Evolutionary conservation across 208 protist species (phyloP).

Genomic region (Entamoeba invadens): DNA sequence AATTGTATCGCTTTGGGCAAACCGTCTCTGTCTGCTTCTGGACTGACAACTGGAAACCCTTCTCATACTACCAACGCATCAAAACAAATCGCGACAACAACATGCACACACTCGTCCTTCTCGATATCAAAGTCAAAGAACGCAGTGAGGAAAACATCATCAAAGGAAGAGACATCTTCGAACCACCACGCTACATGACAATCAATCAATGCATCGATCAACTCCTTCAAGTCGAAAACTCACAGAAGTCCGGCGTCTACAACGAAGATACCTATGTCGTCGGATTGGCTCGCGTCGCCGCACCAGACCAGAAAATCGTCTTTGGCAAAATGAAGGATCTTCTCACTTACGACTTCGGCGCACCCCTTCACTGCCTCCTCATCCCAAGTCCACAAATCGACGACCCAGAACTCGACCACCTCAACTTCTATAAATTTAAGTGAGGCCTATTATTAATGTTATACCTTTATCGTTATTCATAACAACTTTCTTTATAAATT

Average conservation of each 20-base stretch:
- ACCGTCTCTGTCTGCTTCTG: constrained; percentile 82
- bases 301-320: constrained; percentile 64
- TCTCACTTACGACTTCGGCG: constrained; percentile 72
- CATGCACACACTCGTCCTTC: constrained; percentile 83
- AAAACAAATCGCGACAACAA: constrained; percentile 60
- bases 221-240: constrained; percentile 70
- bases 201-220: constrained; percentile 77
- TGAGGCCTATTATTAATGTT: too few species aligned
- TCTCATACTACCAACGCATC: constrained; percentile 85
- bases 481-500: too few species aligned
- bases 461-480: too few species aligned
- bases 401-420: background rate
- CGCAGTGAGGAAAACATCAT: constrained; percentile 74
- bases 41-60: constrained; percentile 80
- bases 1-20: constrained; percentile 93
- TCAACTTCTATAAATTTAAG: background rate
- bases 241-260: constrained; percentile 42
- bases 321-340: constrained; percentile 69
- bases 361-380: constrained; percentile 85
- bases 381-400: constrained; percentile 35
- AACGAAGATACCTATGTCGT: constrained; percentile 58
- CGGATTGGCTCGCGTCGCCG: constrained; percentile 81
- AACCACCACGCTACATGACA: constrained; percentile 93
- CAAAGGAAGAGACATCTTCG: constrained; percentile 70
- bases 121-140: constrained; percentile 97